Evolutionary conservation across 208 protist genomes (phyloP).

Genomic region (Acanthamoeba royreba): DNA sequence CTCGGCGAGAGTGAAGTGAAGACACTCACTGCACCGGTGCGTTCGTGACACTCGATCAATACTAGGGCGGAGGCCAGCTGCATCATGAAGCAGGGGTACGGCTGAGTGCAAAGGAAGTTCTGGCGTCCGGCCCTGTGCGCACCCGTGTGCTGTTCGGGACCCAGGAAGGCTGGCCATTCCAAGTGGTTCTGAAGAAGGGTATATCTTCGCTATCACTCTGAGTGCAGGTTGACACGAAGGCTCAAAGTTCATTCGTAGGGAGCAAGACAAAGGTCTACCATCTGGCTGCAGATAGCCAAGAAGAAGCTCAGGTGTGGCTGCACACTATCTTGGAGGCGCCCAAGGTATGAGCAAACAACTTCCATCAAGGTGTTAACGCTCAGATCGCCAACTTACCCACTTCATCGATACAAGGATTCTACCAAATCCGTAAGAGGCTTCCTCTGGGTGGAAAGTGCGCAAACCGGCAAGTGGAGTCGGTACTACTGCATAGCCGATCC

Average conservation of each 20-base stretch:
- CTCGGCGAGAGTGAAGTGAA: neutral
- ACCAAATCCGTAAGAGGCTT: conserved; percentile 18
- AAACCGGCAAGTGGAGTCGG: neutral
- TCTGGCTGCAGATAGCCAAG: neutral
- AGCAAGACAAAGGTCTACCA: neutral
- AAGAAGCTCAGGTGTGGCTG: conserved; percentile 6
- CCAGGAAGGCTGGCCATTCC: conserved; percentile 1
- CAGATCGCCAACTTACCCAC: neutral
- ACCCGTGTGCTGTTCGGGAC: neutral
- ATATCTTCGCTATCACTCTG: neutral
- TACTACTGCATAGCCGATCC: conserved; percentile 6
- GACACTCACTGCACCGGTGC: neutral
- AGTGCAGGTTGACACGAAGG: neutral
- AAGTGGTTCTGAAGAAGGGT: neutral
- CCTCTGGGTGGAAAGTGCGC: conserved; percentile 28
- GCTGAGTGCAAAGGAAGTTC: neutral
- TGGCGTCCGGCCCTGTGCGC: neutral
- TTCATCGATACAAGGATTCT: neutral
- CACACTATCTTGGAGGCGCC: conserved; percentile 3
- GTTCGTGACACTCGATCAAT: neutral
- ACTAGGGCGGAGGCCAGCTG: neutral
- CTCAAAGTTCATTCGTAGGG: neutral
- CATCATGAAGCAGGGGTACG: neutral
- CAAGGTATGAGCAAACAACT: neutral
- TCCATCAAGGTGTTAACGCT: neutral